Percentiles rank a stretch among this genome's conserved stretches.
phyloP scores from a whole-genome alignment of 495 filamentous ascomycete species.

The Podospora fimiseda region DNA sequence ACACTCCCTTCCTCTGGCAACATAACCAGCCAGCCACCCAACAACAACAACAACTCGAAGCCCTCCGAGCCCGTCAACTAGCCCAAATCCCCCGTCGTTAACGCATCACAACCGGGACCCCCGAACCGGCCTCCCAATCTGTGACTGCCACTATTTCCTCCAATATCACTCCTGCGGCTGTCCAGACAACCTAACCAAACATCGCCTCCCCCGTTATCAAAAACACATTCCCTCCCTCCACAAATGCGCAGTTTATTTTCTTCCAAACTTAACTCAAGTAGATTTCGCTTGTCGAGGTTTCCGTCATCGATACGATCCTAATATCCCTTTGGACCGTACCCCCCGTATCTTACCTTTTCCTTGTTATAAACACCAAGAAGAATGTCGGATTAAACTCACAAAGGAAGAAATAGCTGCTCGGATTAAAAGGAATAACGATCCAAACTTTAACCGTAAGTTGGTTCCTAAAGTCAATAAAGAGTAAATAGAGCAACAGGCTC shows the following conservation, averaged over 20 bases:
- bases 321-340: not conserved
- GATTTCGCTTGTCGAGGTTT: not conserved
- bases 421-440: not conserved
- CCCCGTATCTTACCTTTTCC: slow-evolving; percentile 7
- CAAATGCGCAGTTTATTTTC: not conserved
- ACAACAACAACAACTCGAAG: no score
- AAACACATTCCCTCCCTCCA: not conserved
- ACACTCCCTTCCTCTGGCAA: no score
- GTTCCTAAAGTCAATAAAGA: not conserved
- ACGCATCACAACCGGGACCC: not conserved
- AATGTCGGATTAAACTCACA: not conserved
- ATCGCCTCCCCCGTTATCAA: no score
- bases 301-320: not conserved
- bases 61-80: no score
- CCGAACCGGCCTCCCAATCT: not conserved
- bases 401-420: not conserved
- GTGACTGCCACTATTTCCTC: slow-evolving; percentile 2
- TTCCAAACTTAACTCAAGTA: not conserved
- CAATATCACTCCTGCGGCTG: slow-evolving; percentile 10
- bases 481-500: not conserved
- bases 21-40: no score
- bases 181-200: not conserved
- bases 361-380: slow-evolving; percentile 1
- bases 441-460: not conserved
- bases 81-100: not conserved